Percentiles rank a stretch among this genome's conserved stretches.
These are phyloP conservation scores for Pyrus pyrifolia DNA, from an alignment of 306 rosid species.

Conservation along the genomic window DNA sequence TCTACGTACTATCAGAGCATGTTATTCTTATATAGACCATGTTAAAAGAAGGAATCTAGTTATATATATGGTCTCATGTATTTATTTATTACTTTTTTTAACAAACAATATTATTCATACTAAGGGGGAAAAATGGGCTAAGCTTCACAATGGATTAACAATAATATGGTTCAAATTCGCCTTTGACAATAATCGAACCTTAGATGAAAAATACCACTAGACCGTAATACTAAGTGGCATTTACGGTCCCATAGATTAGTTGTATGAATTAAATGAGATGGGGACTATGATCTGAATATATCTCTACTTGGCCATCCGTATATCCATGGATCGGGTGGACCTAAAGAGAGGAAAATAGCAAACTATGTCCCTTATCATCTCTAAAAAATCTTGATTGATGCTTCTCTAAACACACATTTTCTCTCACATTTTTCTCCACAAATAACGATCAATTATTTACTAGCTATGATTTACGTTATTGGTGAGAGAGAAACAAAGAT, in stretches of 20 bases:
- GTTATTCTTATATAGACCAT: background rate
- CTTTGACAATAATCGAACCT: no score
- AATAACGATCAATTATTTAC: background rate
- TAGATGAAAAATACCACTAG: no score
- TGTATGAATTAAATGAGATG: conserved; percentile 15
- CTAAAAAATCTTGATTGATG: background rate
- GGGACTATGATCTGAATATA: conserved; percentile 12
- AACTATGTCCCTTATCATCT: background rate
- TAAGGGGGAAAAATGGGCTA: no score
- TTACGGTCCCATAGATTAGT: conserved; percentile 22
- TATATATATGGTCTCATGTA: conserved; percentile 7
- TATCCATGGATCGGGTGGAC: conserved; percentile 24
- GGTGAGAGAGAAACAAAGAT: background rate
- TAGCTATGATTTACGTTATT: background rate
- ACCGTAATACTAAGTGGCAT: no score
- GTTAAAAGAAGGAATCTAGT: background rate
- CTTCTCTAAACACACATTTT: background rate
- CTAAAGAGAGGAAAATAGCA: background rate
- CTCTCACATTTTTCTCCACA: background rate
- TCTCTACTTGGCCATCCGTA: conserved; percentile 18
- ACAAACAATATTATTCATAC: no score
- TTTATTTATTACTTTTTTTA: background rate
- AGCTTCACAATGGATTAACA: no score
- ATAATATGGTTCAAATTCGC: no score
- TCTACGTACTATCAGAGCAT: no score